Conservation (phyloP, 2,329 filamentous ascomycete genomes). For the Nakataea oryzae region DNA sequence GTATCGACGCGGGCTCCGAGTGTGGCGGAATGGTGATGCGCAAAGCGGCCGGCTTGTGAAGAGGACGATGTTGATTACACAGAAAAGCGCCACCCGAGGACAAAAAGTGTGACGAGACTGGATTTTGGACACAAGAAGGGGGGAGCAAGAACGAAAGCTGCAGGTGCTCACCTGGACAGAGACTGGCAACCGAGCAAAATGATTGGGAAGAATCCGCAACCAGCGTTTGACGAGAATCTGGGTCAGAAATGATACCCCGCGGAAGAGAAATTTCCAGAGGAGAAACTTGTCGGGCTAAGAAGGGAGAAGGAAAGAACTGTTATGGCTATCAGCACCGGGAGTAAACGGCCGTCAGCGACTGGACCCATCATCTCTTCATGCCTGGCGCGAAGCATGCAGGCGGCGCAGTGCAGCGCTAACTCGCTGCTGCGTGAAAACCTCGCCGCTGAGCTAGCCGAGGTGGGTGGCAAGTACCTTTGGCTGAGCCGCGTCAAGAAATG, state of each 20-base stretch:
- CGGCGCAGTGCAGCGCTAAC: background rate
- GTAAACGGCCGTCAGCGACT: background rate
- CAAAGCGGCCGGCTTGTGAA: background rate
- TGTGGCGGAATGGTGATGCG: background rate
- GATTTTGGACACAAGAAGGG: background rate
- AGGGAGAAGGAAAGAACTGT: too few species aligned
- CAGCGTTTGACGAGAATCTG: background rate
- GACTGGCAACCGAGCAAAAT: background rate
- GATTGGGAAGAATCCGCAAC: constrained; percentile 1
- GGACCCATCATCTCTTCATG: background rate
- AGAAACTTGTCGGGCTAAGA: background rate
- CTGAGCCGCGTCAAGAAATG: background rate
- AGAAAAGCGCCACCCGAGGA: background rate
- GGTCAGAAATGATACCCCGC: background rate
- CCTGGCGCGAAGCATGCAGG: background rate
- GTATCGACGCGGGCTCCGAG: background rate
- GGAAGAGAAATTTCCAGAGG: background rate
- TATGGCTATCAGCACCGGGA: background rate
- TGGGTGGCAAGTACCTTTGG: background rate
- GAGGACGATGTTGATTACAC: background rate
- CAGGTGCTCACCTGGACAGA: constrained; percentile 1
- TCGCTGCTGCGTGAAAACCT: background rate
- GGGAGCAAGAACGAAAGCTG: background rate
- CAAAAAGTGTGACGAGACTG: background rate
- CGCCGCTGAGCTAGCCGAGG: background rate